Percentiles rank a stretch among this genome's conserved stretches.
phyloP scores from a whole-genome alignment of 1,284 basidiomycete species.

The Boletellus sp. region DNA sequence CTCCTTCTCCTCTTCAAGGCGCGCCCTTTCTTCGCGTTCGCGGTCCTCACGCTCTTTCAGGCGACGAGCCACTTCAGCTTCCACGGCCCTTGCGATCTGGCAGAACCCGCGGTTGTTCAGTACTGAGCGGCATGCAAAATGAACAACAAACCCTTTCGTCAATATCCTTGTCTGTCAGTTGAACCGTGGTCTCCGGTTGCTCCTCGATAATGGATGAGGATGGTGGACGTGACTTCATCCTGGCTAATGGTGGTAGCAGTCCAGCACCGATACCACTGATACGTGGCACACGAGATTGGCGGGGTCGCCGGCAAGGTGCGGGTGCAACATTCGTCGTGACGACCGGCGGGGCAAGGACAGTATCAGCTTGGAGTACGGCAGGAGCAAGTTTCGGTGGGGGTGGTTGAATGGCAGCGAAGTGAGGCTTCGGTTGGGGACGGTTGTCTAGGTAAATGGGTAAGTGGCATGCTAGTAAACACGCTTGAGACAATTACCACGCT shows the following conservation, averaged over 20 bases:
- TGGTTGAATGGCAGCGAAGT: slow-evolving; percentile 58
- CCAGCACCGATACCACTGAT: slow-evolving; percentile 27
- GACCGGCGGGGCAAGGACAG: slow-evolving; percentile 16
- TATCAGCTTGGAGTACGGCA: slow-evolving; percentile 32
- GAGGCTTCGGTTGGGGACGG: slow-evolving; percentile 50
- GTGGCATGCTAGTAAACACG: neutral
- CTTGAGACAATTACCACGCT: slow-evolving; percentile 49
- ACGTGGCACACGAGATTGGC: slow-evolving; percentile 34
- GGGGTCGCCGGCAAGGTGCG: slow-evolving; percentile 34
- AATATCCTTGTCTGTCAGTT: slow-evolving; percentile 67
- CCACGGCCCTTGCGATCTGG: slow-evolving; percentile 68
- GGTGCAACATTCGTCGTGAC: slow-evolving; percentile 13
- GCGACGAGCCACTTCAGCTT: slow-evolving; percentile 65
- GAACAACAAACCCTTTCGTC: slow-evolving; percentile 55
- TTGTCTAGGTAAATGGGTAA: slow-evolving; percentile 40
- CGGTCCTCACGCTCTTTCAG: slow-evolving; percentile 57
- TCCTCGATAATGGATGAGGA: slow-evolving; percentile 18
- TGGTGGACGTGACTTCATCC: slow-evolving; percentile 19
- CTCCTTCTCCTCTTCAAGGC: slow-evolving; percentile 39
- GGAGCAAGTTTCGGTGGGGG: slow-evolving; percentile 46
- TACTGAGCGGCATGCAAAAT: neutral
- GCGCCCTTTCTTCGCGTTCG: slow-evolving; percentile 36
- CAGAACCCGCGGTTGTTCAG: neutral
- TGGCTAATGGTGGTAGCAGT: slow-evolving; percentile 22
- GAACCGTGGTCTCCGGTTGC: slow-evolving; percentile 20